Conservation (phyloP, 139 green algal species). For the Micromonas pusilla region DNA sequence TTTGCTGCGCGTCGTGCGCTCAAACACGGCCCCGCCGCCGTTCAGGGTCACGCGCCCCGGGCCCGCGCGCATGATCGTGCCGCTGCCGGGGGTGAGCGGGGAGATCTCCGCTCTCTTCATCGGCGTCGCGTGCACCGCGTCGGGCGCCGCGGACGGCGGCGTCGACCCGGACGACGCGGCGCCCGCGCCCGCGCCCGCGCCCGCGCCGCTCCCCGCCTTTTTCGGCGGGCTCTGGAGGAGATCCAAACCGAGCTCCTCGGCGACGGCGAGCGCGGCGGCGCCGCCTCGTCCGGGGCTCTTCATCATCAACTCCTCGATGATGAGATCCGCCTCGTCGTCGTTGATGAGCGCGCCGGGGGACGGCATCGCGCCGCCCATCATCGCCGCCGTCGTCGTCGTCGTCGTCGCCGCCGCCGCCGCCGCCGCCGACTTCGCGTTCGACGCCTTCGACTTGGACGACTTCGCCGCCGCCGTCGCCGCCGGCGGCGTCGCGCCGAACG, state of each 20-base stretch:
- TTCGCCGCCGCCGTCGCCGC: neutral
- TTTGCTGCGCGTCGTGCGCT: conserved; percentile 10
- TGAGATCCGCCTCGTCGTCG: neutral
- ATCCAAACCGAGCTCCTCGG: neutral
- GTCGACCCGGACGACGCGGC: too few species aligned
- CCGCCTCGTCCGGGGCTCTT: neutral
- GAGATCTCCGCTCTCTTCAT: neutral
- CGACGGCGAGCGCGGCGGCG: neutral
- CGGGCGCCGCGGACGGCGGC: too few species aligned
- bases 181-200: too few species aligned
- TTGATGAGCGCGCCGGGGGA: too few species aligned
- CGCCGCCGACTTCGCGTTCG: too few species aligned
- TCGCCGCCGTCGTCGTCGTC: neutral
- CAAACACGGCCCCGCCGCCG: neutral
- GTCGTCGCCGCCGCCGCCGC: neutral
- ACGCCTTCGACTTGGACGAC: too few species aligned
- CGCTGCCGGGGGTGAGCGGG: neutral
- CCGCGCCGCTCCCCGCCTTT: too few species aligned
- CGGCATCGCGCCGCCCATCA: neutral
- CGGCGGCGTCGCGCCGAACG: too few species aligned
- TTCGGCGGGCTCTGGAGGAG: neutral
- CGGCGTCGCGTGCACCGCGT: neutral
- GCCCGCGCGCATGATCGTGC: neutral
- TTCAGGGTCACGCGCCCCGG: neutral
- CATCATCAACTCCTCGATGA: neutral